phyloP scores from a whole-genome alignment of 306 rosid species.

The Ormosia semicastrata region DNA sequence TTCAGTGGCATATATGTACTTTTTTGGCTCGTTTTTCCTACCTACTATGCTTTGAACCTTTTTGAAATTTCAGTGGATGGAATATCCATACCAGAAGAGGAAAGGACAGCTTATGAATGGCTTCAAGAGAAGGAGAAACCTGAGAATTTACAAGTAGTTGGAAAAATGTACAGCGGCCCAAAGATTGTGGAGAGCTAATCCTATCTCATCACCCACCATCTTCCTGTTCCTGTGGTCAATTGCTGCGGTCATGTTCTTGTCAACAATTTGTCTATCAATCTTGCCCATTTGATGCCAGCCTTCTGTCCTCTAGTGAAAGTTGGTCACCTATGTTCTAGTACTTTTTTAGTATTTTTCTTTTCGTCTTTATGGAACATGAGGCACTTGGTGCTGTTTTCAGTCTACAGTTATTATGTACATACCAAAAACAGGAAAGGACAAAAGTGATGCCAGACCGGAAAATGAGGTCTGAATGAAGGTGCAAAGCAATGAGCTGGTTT shows the following conservation, averaged over 20 bases:
- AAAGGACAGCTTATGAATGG: slow-evolving; percentile 64
- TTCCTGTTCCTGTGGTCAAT: not conserved
- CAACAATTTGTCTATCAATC: not conserved
- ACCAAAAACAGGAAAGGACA: slow-evolving; percentile 29
- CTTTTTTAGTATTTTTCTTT: not conserved
- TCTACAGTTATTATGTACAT: slow-evolving; percentile 49
- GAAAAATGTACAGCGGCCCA: slow-evolving; percentile 76
- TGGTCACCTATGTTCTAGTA: not conserved
- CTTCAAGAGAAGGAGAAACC: slow-evolving; percentile 79
- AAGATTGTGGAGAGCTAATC: slow-evolving; percentile 50
- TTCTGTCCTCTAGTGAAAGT: slow-evolving; percentile 20
- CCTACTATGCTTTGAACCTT: not conserved
- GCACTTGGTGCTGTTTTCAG: slow-evolving; percentile 29
- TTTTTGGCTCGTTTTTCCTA: not conserved
- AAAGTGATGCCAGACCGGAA: slow-evolving; percentile 28
- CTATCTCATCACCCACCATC: slow-evolving; percentile 5
- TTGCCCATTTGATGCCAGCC: not conserved
- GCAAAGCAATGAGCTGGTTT: slow-evolving; percentile 13
- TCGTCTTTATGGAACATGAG: slow-evolving; percentile 35
- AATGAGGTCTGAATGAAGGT: slow-evolving; percentile 27
- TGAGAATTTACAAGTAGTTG: slow-evolving; percentile 61
- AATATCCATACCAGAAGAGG: slow-evolving; percentile 57
- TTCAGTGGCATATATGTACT: not conserved
- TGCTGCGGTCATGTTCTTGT: too few relatives aligned
- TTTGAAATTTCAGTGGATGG: slow-evolving; percentile 52